Percentiles rank a stretch among this genome's conserved stretches.
Evolutionary conservation across 768 basidiomycete genomes (phyloP).

Genomic region (Crucibulum laeve): DNA sequence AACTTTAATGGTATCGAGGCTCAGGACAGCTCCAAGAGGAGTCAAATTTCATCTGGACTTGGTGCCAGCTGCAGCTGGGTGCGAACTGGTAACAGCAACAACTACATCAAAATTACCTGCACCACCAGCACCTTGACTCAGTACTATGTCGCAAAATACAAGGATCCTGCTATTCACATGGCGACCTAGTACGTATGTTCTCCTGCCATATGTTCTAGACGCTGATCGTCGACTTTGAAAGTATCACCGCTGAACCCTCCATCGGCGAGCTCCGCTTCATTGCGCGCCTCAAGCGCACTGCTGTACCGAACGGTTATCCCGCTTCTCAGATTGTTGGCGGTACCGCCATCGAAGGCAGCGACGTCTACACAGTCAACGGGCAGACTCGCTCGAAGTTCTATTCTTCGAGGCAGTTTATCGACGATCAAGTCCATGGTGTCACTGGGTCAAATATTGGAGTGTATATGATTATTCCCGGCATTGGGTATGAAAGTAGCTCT

Average conservation of each 20-base stretch:
- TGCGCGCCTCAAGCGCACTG: slow-evolving; percentile 21
- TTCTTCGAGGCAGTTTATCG: slow-evolving; percentile 29
- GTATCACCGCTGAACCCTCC: slow-evolving; percentile 27
- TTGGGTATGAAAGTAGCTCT: slow-evolving; percentile 25
- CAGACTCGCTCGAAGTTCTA: slow-evolving; percentile 32
- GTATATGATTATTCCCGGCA: slow-evolving; percentile 27
- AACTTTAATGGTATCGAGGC: slow-evolving; percentile 29
- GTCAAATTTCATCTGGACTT: slow-evolving; percentile 26
- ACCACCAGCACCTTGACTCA: slow-evolving; percentile 26
- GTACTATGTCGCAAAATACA: slow-evolving; percentile 30
- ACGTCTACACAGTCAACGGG: slow-evolving; percentile 24
- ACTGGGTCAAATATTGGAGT: slow-evolving; percentile 23
- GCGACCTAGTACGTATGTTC: slow-evolving; percentile 24
- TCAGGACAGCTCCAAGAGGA: slow-evolving; percentile 25
- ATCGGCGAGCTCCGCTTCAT: slow-evolving; percentile 34
- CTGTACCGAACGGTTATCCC: slow-evolving; percentile 23
- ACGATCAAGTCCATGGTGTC: slow-evolving; percentile 28
- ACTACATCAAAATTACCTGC: slow-evolving; percentile 34
- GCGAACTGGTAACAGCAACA: slow-evolving; percentile 23
- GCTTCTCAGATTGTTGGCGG: slow-evolving; percentile 24
- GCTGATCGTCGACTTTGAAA: slow-evolving; percentile 5
- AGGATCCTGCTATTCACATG: slow-evolving; percentile 33
- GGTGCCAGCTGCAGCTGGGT: slow-evolving; percentile 24
- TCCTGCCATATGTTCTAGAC: background rate
- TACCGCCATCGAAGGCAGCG: slow-evolving; percentile 30